Base-by-base conservation (phyloP, 176 grass and related monocot genomes). In the Rhynchospora breviuscula region DNA sequence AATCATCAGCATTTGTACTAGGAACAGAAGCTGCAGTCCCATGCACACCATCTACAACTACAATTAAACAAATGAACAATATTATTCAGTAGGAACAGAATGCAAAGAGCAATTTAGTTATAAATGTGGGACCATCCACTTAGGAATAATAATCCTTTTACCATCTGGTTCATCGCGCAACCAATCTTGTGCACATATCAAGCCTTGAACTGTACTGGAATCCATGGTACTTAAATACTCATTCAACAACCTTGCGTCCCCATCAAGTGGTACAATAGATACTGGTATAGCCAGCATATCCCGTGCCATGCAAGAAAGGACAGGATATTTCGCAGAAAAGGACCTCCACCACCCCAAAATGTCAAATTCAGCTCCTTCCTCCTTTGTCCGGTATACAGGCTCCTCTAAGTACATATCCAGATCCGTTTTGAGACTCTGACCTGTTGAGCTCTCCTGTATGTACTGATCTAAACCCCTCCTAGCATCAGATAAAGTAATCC, bases 401-500 rank as follows among this genome's bases (percentile, higher is more conserved):
- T 99, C 96, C 86, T 99, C 96, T 6, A 99, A 89, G 69, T 99
- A 99, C 89, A 99, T 89, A 83, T 95, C 96, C 80, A 99, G 83
- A 86, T 99, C 96, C 67, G 96, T 90, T 81, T 94, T 99, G 47
- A 92, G 84, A 19, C 91, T 87, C 83, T 99, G 96, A 58, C 93
- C 91, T 63, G 96, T 91, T 70, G 96, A 99, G 25, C 91, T 92
- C 79, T 99, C 96, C 78, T 99, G 88, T 83, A 99, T 92, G 86
- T 99, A 99, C 86, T 99, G 91, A 95, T 95, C 93, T 69, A 99
- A 91, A 71, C 96, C 96, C 59, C 92, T 88, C 29, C 89, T 93
- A 78, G 96, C 93, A 89, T 99, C 92, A 89, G 92, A 99, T 59
- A 99, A 85, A 83, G 93, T 95, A 82, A 94, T 91, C 67, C 88